These are phyloP conservation scores for Gaultheria prostrata DNA, from an alignment of 148 eudicot genomes.

Conservation along the genomic window DNA sequence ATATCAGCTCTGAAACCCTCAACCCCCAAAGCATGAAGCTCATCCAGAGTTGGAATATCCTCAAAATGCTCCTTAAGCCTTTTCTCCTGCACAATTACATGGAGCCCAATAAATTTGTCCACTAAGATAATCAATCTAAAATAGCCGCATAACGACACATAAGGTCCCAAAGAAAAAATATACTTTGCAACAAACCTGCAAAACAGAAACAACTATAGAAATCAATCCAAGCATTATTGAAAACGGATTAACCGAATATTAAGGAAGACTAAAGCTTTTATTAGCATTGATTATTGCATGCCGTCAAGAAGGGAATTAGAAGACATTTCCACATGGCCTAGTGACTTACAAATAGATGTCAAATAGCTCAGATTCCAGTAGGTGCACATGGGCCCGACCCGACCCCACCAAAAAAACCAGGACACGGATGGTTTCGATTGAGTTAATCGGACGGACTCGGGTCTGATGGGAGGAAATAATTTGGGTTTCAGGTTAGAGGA, in stretches of 20 bases:
- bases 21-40: conserved; percentile 67
- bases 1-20: conserved; percentile 76
- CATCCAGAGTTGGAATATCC: conserved; percentile 80
- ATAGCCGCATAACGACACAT: not conserved
- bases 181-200: not conserved
- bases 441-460: too few relatives aligned
- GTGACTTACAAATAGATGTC: not conserved
- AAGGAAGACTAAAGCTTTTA: not conserved
- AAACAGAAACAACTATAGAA: not conserved
- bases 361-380: not conserved
- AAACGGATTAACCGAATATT: not conserved
- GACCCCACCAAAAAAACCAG: too few relatives aligned
- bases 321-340: not conserved
- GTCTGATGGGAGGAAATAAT: too few relatives aligned
- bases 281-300: not conserved
- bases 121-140: not conserved
- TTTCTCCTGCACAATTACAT: conserved; percentile 56
- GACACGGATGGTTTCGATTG: too few relatives aligned
- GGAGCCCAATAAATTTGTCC: not conserved
- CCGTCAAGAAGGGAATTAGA: not conserved
- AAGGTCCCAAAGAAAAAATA: not conserved
- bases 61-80: conserved; percentile 72
- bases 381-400: too few relatives aligned
- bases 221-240: not conserved
- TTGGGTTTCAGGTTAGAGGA: too few relatives aligned